phyloP scores from a whole-genome alignment of 2,329 filamentous ascomycete species.

The Cordyceps sp. region DNA sequence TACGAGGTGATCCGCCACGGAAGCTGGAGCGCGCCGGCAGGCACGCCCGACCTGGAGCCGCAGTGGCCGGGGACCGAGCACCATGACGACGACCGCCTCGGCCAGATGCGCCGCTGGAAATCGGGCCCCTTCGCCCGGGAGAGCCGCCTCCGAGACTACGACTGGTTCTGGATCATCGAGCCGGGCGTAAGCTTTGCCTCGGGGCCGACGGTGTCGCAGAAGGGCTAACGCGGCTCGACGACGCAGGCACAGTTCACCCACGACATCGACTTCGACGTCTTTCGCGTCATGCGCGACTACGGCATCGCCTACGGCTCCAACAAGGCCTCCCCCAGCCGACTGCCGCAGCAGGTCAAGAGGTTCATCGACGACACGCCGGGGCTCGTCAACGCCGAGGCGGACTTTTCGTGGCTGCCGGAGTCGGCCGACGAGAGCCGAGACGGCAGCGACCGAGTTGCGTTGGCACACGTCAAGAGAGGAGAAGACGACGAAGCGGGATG shows the following conservation, averaged over 20 bases:
- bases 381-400: conserved; percentile 6
- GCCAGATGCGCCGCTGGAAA: conserved; percentile 68
- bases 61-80: not conserved
- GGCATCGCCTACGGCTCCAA: conserved; percentile 61
- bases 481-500: too few species aligned
- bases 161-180: conserved; percentile 45
- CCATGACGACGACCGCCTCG: too few species aligned
- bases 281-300: conserved; percentile 71
- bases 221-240: conserved; percentile 1
- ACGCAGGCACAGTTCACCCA: conserved; percentile 34
- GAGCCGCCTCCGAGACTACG: conserved; percentile 43
- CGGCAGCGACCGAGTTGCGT: too few species aligned
- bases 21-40: conserved; percentile 59
- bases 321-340: conserved; percentile 21
- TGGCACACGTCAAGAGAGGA: too few species aligned
- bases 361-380: conserved; percentile 28
- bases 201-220: not conserved
- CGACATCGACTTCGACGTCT: conserved; percentile 67
- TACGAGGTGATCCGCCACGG: conserved; percentile 61
- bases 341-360: conserved; percentile 26
- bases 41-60: conserved; percentile 9
- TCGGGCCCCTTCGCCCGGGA: conserved; percentile 70
- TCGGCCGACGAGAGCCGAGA: not conserved
- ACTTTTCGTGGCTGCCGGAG: conserved; percentile 24
- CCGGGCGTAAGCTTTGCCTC: conserved; percentile 30